Conservation (phyloP, 441 rosid species). For the Aleurites moluccanus region DNA sequence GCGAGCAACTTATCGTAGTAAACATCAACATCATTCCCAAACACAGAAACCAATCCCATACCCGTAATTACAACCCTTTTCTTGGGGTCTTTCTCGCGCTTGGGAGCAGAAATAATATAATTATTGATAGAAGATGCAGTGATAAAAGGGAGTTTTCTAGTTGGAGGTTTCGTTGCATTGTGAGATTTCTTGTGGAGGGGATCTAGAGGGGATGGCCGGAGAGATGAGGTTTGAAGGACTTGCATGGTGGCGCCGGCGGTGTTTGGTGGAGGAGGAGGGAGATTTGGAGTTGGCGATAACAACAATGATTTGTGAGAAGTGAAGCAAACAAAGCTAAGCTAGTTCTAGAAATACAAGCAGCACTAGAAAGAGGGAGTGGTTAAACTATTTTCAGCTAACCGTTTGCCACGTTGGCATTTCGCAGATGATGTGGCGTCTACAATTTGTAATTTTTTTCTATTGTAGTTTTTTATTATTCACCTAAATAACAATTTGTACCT, state of each 20-base stretch:
- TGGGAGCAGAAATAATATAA: slow-evolving; percentile 61
- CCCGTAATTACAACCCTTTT: slow-evolving; percentile 93
- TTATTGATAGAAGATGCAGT: slow-evolving; percentile 53
- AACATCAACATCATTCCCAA: slow-evolving; percentile 82
- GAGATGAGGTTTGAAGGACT: slow-evolving; percentile 59
- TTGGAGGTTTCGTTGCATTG: slow-evolving; percentile 28
- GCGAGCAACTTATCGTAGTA: slow-evolving; percentile 79
- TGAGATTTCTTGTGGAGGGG: slow-evolving; percentile 42
- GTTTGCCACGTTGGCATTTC: slow-evolving; percentile 19
- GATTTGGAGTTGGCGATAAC: slow-evolving; percentile 34
- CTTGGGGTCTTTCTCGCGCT: slow-evolving; percentile 92
- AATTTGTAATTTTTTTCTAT: background rate
- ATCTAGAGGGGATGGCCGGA: slow-evolving; percentile 53
- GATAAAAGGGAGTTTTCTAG: slow-evolving; percentile 44
- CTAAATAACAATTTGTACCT: no score
- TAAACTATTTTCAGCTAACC: slow-evolving; percentile 17
- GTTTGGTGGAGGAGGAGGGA: slow-evolving; percentile 1
- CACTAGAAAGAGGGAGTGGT: background rate
- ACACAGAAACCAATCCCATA: slow-evolving; percentile 91
- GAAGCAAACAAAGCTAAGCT: background rate
- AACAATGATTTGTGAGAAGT: slow-evolving; percentile 24
- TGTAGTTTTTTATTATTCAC: background rate
- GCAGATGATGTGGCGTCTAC: background rate
- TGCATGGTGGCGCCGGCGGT: slow-evolving; percentile 46
- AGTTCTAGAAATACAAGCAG: background rate